These are phyloP conservation scores for Sphagnum fallax DNA, from an alignment of 228 moss, liverwort and hornwort genomes.

Conservation along the genomic window DNA sequence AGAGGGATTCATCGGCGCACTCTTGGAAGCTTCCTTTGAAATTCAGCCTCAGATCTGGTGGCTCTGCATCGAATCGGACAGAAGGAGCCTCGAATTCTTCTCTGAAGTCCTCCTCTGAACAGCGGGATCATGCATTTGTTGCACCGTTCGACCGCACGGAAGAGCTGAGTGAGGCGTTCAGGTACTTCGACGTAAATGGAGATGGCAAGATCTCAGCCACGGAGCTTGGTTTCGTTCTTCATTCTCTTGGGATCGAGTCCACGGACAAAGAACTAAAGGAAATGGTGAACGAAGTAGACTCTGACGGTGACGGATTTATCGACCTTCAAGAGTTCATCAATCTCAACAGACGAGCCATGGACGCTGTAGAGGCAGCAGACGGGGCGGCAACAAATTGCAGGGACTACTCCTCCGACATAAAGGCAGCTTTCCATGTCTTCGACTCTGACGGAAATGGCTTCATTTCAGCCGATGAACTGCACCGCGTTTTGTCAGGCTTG, in stretches of 20 bases:
- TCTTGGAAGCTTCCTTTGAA: no score
- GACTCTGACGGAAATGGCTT: conserved; percentile 52
- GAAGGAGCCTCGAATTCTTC: no score
- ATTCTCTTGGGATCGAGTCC: conserved; percentile 6
- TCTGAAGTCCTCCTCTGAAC: no score
- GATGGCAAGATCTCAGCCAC: conserved; percentile 12
- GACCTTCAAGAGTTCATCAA: conserved; percentile 11
- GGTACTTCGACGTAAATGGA: conserved; percentile 9
- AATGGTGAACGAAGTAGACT: conserved; percentile 9
- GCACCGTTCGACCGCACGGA: neutral
- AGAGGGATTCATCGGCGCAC: no score
- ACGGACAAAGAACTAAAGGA: conserved; percentile 8
- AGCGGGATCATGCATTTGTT: neutral
- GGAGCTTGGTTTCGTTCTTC: conserved; percentile 10
- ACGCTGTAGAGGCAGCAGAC: conserved; percentile 10
- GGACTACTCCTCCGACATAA: conserved; percentile 1
- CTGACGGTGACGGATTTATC: conserved; percentile 13
- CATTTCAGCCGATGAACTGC: conserved; percentile 52
- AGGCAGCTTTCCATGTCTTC: conserved; percentile 52
- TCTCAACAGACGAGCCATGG: conserved; percentile 12
- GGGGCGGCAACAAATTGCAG: conserved; percentile 5
- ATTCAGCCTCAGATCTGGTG: no score
- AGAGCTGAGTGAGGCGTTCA: conserved; percentile 6
- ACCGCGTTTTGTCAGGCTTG: conserved; percentile 33
- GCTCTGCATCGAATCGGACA: no score